Conservation (phyloP, 1,284 basidiomycete genomes). For the Boletus austroedulis region DNA sequence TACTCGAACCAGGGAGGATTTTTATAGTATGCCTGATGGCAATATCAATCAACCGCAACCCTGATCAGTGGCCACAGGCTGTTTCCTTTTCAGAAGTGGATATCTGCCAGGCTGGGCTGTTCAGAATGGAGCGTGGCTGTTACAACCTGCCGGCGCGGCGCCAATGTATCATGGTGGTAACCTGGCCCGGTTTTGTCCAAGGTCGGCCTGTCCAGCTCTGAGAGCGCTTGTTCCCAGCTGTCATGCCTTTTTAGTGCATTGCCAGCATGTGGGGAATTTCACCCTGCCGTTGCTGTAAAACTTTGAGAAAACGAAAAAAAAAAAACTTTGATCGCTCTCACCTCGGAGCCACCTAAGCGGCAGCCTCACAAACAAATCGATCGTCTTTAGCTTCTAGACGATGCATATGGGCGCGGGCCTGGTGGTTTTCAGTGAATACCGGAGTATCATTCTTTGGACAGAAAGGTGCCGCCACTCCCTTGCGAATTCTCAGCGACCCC, state of each 20-base stretch:
- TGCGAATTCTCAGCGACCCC: slow-evolving; percentile 74
- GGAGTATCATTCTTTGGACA: slow-evolving; percentile 7
- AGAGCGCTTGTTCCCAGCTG: too few relatives aligned
- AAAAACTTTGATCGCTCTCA: not conserved
- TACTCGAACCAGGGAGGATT: not conserved
- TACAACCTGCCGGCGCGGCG: too few relatives aligned
- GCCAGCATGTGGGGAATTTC: too few relatives aligned
- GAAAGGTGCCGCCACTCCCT: slow-evolving; percentile 11
- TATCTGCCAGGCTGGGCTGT: too few relatives aligned
- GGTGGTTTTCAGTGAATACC: slow-evolving; percentile 72
- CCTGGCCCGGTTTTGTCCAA: too few relatives aligned
- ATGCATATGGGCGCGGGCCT: too few relatives aligned
- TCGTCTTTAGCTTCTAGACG: slow-evolving; percentile 80
- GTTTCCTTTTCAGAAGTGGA: not conserved
- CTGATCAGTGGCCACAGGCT: not conserved
- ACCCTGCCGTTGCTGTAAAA: too few relatives aligned
- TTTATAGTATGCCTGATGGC: slow-evolving; percentile 12
- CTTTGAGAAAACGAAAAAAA: not conserved
- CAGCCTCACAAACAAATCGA: slow-evolving; percentile 36
- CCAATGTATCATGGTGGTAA: too few relatives aligned
- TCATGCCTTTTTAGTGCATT: too few relatives aligned
- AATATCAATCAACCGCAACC: not conserved
- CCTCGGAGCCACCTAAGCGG: slow-evolving; percentile 9
- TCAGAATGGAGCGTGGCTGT: too few relatives aligned
- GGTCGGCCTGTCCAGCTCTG: too few relatives aligned